A percentile compares a stretch with the other conserved stretches of the same genome.
Conservation (phyloP, 2,329 filamentous ascomycete species). For the Tricladium varicosporioides region DNA sequence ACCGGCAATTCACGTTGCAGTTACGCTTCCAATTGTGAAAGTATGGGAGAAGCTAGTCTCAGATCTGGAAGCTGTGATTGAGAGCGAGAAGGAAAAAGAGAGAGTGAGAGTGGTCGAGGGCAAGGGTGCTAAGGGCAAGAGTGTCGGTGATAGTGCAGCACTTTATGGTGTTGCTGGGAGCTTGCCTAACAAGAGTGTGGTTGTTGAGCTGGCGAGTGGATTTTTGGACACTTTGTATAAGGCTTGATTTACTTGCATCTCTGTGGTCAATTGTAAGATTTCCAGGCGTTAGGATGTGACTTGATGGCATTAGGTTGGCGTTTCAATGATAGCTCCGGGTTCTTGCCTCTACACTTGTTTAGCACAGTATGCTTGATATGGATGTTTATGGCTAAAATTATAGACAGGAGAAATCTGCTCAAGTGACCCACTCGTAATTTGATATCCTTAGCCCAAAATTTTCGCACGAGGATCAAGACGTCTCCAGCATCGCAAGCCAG, state of each 20-base stretch:
- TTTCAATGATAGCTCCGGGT: too few relatives aligned
- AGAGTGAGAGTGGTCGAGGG: conserved; percentile 68
- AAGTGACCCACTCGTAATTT: too few relatives aligned
- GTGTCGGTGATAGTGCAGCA: conserved; percentile 76
- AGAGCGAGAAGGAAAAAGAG: conserved; percentile 79
- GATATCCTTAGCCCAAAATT: too few relatives aligned
- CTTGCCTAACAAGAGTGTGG: conserved; percentile 91
- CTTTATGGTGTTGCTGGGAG: conserved; percentile 94
- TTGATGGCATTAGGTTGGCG: too few relatives aligned
- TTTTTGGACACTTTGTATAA: conserved; percentile 95
- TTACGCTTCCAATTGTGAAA: conserved; percentile 81
- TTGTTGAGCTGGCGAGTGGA: conserved; percentile 83
- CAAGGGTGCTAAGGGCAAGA: conserved; percentile 62
- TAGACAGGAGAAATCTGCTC: too few relatives aligned
- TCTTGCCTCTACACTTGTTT: too few relatives aligned
- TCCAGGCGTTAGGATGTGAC: too few relatives aligned
- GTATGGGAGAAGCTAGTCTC: conserved; percentile 75
- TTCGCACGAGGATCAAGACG: conserved; percentile 18
- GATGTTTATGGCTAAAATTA: too few relatives aligned
- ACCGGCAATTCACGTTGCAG: conserved; percentile 88
- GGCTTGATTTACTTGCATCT: conserved; percentile 45
- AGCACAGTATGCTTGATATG: too few relatives aligned
- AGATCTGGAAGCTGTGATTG: conserved; percentile 66
- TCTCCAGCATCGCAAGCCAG: conserved; percentile 35
- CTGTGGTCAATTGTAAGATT: too few relatives aligned